Evolutionary conservation across 306 rosid genomes (phyloP).

Genomic region (Arachis stenosperma): DNA sequence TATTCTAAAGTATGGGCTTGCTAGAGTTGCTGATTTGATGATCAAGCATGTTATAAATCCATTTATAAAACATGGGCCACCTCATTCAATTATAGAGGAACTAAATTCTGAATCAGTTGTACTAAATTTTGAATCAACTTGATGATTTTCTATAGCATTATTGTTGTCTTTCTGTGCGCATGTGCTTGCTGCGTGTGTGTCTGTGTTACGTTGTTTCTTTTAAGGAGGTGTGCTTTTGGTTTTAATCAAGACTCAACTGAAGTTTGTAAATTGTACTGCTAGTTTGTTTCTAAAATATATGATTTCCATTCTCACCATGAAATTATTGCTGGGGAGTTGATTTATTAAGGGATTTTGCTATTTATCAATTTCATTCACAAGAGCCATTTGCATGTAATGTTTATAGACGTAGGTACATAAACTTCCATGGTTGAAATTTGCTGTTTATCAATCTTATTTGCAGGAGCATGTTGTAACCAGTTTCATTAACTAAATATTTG

Average conservation of each 20-base stretch:
- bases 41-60: slow-evolving; percentile 70
- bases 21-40: slow-evolving; percentile 86
- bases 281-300: slow-evolving; percentile 36
- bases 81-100: slow-evolving; percentile 64
- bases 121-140: slow-evolving; percentile 46
- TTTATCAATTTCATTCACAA: slow-evolving; percentile 64
- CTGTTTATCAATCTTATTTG: too few relatives aligned
- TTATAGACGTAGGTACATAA: slow-evolving; percentile 4
- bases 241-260: not conserved
- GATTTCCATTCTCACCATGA: slow-evolving; percentile 56
- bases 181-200: too few relatives aligned
- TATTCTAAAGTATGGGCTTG: slow-evolving; percentile 84
- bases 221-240: slow-evolving; percentile 8
- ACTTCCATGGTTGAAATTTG: not conserved
- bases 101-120: slow-evolving; percentile 52
- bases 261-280: slow-evolving; percentile 35
- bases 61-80: slow-evolving; percentile 52
- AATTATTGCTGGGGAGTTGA: slow-evolving; percentile 59
- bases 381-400: slow-evolving; percentile 21
- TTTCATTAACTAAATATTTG: not conserved
- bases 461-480: not conserved
- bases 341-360: slow-evolving; percentile 67
- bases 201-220: too few relatives aligned
- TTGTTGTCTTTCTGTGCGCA: too few relatives aligned
- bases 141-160: not conserved